Conservation (phyloP, 345 rosid species). For the Toxicodendron radicans region DNA sequence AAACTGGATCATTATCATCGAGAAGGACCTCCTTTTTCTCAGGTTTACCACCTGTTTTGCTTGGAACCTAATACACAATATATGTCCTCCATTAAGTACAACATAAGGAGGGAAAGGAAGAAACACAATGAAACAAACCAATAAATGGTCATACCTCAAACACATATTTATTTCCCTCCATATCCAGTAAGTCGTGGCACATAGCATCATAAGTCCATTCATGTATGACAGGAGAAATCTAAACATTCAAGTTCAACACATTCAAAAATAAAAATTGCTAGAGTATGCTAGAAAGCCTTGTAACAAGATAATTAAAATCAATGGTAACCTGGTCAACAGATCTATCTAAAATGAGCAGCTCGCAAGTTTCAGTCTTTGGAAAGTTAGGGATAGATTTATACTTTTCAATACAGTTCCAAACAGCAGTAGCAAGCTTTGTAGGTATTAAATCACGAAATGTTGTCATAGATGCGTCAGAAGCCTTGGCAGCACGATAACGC, state of each 20-base stretch:
- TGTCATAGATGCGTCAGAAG: constrained; percentile 34
- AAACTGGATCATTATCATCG: constrained; percentile 85
- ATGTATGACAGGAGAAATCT: constrained; percentile 95
- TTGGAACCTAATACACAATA: constrained; percentile 54
- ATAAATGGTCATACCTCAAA: constrained; percentile 53
- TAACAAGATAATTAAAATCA: constrained; percentile 18
- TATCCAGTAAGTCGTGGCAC: constrained; percentile 92
- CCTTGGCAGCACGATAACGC: constrained; percentile 62
- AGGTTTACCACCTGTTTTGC: constrained; percentile 67
- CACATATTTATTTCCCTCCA: constrained; percentile 83
- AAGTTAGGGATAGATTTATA: constrained; percentile 85
- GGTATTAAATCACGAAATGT: constrained; percentile 62
- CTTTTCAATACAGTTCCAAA: constrained; percentile 54
- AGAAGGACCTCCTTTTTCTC: constrained; percentile 80
- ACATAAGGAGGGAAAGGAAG: not conserved
- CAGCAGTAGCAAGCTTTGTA: constrained; percentile 68
- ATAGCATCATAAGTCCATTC: constrained; percentile 99
- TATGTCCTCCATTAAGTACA: constrained; percentile 1
- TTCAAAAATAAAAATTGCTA: constrained; percentile 13
- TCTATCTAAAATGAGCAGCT: constrained; percentile 87
- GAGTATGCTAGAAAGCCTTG: not conserved
- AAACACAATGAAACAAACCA: constrained; percentile 6
- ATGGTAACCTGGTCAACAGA: constrained; percentile 78
- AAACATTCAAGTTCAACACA: constrained; percentile 24
- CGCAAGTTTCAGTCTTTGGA: constrained; percentile 85